These are phyloP conservation scores for Hygrocybe punicea DNA, from an alignment of 768 basidiomycete genomes.

Conservation along the genomic window DNA sequence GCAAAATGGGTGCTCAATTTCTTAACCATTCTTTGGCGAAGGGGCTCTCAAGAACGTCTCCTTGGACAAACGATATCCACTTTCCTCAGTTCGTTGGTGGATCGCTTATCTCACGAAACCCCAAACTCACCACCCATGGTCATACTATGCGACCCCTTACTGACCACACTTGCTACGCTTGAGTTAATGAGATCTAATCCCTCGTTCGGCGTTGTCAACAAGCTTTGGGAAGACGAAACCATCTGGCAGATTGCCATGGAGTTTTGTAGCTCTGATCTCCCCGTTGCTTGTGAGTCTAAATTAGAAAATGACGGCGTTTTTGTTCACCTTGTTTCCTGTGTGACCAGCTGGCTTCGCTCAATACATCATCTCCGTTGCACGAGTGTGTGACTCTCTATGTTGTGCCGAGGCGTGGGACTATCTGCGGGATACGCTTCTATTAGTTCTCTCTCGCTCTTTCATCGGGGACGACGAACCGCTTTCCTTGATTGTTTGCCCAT, in stretches of 20 bases:
- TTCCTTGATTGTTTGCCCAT: slow-evolving; percentile 46
- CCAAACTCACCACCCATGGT: slow-evolving; percentile 2
- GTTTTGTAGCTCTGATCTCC: slow-evolving; percentile 30
- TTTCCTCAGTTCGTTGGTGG: slow-evolving; percentile 22
- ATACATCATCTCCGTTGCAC: slow-evolving; percentile 35
- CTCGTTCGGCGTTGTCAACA: slow-evolving; percentile 8
- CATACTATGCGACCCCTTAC: slow-evolving; percentile 34
- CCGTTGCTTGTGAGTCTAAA: slow-evolving; percentile 40
- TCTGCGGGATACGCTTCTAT: slow-evolving; percentile 47
- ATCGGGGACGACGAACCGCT: slow-evolving; percentile 48
- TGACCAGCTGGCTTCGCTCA: slow-evolving; percentile 46
- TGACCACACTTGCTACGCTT: slow-evolving; percentile 35
- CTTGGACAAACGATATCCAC: slow-evolving; percentile 16
- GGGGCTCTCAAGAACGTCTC: slow-evolving; percentile 17
- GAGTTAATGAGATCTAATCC: slow-evolving; percentile 12
- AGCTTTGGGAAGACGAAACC: slow-evolving; percentile 28
- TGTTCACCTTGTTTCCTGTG: slow-evolving; percentile 2
- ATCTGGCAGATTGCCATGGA: slow-evolving; percentile 39
- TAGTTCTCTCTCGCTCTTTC: slow-evolving; percentile 46
- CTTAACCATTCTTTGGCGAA: slow-evolving; percentile 36
- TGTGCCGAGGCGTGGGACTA: slow-evolving; percentile 54
- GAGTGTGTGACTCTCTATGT: slow-evolving; percentile 34
- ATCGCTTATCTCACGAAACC: slow-evolving; percentile 12
- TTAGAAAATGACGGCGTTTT: not conserved
- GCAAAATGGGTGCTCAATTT: slow-evolving; percentile 30